A percentile compares a stretch with the other conserved stretches of the same genome.
These are phyloP conservation scores for Ophiosphaerella herpotricha DNA, from an alignment of 2,329 filamentous ascomycete species.

Conservation along the genomic window DNA sequence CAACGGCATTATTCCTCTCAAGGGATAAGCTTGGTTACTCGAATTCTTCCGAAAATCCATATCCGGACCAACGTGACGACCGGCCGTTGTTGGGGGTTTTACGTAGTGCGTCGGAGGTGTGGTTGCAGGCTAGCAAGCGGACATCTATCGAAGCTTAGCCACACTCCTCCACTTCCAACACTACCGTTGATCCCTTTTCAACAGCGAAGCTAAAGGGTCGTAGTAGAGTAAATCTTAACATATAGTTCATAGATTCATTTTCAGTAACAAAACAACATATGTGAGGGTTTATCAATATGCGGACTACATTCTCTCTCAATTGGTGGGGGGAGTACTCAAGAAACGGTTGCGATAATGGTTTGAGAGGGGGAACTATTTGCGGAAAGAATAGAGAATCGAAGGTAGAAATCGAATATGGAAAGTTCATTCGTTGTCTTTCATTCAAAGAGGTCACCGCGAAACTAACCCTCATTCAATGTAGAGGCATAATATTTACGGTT, in stretches of 20 bases:
- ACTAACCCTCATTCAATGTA: background rate
- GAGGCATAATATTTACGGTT: background rate
- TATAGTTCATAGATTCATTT: no score
- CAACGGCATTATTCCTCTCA: conserved; percentile 11
- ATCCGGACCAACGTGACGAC: conserved; percentile 5
- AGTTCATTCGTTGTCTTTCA: conserved; percentile 27
- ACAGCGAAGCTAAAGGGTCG: no score
- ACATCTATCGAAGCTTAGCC: no score
- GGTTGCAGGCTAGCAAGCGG: no score
- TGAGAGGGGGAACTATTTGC: background rate
- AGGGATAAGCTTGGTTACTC: conserved; percentile 17
- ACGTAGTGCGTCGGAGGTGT: no score
- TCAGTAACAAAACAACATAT: no score
- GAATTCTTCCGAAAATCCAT: conserved; percentile 1
- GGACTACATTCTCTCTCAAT: background rate
- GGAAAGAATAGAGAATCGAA: conserved; percentile 46
- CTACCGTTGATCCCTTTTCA: no score
- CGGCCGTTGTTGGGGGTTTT: background rate
- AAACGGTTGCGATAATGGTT: conserved; percentile 8
- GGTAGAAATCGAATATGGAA: conserved; percentile 51
- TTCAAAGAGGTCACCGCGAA: no score
- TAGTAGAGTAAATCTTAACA: no score
- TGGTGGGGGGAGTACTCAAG: background rate
- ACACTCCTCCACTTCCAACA: no score
- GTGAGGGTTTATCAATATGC: background rate